phyloP scores from a whole-genome alignment of 2,329 filamentous ascomycete species.

The Thyridium curvatum region DNA sequence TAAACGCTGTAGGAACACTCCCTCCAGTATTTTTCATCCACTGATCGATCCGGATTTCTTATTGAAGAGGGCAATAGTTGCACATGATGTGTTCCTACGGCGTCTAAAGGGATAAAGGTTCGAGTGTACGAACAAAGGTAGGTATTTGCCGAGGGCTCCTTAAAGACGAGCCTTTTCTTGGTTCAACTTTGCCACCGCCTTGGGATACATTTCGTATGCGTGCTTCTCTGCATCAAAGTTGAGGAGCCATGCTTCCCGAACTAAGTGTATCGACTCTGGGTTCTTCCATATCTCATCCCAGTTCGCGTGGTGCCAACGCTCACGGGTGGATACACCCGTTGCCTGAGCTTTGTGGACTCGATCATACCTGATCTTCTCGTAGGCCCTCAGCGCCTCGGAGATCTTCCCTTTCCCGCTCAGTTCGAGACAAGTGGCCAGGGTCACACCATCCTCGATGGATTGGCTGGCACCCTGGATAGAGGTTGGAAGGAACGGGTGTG shows the following conservation, averaged over 20 bases:
- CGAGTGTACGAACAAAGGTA: no score
- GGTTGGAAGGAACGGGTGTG: slow-evolving; percentile 31
- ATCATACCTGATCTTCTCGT: slow-evolving; percentile 39
- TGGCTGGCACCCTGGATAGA: slow-evolving; percentile 31
- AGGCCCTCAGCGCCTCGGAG: slow-evolving; percentile 31
- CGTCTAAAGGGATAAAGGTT: no score
- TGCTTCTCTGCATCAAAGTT: slow-evolving; percentile 41
- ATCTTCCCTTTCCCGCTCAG: slow-evolving; percentile 23
- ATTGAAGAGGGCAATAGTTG: no score
- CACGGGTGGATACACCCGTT: slow-evolving; percentile 37
- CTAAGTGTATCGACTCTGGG: slow-evolving; percentile 34
- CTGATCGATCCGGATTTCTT: no score
- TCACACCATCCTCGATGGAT: slow-evolving; percentile 31
- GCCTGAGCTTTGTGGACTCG: slow-evolving; percentile 40
- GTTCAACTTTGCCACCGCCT: background rate
- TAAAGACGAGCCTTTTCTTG: background rate
- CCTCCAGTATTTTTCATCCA: no score
- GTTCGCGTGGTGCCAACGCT: slow-evolving; percentile 46
- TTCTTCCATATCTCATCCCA: slow-evolving; percentile 37
- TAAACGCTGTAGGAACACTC: no score
- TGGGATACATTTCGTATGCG: slow-evolving; percentile 21
- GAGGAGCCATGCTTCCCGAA: slow-evolving; percentile 41
- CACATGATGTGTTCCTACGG: no score
- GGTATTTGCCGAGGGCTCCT: no score
- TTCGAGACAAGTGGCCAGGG: slow-evolving; percentile 30